Base-by-base conservation (phyloP, 148 eudicot genomes). In the Simmondsia chinensis region DNA sequence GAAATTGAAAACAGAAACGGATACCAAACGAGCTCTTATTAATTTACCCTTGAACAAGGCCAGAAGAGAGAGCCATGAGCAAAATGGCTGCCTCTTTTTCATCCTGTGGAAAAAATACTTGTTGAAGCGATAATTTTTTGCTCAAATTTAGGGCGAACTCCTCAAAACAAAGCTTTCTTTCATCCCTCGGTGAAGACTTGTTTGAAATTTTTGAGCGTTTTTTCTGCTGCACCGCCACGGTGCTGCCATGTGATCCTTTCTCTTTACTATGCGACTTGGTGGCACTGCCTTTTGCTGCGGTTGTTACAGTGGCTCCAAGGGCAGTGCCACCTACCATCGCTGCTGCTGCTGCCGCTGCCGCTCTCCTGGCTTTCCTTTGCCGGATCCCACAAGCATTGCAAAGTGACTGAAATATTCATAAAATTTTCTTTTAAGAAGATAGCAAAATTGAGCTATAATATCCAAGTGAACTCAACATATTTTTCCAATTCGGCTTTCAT, bases 341-440 rank as follows among this genome's bases (percentile, higher is more conserved):
- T 47, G 25, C 35, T 68, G 43, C 51, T 67, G 69, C 67, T 0
- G 77, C 93, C 86, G 78, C 35, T 16, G 93, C 86, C 48, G 93
- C 93, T 47, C 77, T 39, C 42, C 93, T 73, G 0, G 86, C 86
- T 63, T 82, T 82, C 52, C 93, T 70, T 61, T 72, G 93, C 39
- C 93, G 59, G 45, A 82, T 82, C 19, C 93, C 93, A 26, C 93
- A 82, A 4, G 93, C 93, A 55, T 82, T 82, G 54, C 93, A 82
- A 21, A 82, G 80, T 14, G 93, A 74, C 93, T 82, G 64, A 50
- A 47, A 28, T 61, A 29, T 27, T 28, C 15, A 3, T 16, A 26
- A 12, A n/a, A n/a, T n/a, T 11, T 0, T 22, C 9, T 6, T 5
- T 9, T 38, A 6, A 36, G 4, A 5, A 3, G 20, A 36, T n/a